Base-by-base conservation (phyloP, 2,329 filamentous ascomycete species). In the Xylariaceae sp. region DNA sequence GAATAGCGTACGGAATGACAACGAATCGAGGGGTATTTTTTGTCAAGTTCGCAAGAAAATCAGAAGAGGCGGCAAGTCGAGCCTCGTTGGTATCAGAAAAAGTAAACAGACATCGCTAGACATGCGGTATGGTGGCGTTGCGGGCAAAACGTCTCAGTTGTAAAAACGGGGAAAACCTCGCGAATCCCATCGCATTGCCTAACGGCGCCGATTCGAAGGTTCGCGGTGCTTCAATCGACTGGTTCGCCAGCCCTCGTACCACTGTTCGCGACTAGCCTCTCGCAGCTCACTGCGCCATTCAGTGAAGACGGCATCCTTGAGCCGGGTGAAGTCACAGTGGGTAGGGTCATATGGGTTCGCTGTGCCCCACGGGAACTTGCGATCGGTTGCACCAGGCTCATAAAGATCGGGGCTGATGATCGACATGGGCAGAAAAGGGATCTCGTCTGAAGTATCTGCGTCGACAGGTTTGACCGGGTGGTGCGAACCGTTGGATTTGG, bases 241-340 rank as follows among this genome's bases (percentile, higher is more conserved):
- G 9, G 82, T 96, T 70, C 94, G 84, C 94, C 92, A 97, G 61
- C 88, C 85, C 70, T 97, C 92, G 62, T 97, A 97, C 89, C 90
- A 96, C 61, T 90, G 81, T 65, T 95, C 90, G 48, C 90, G 82
- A 68, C 90, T 95, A 45, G 90, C 87, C 68, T 96, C 90, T 53
- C 92, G 86, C 52, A 99, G 76, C 66, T 99, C 94, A 39, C 81
- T 81, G 44, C 92, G 86, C 94, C 94, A 99, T 64, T 97, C 92
- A 57, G 77, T 84, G 68, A 99, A 99, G 31, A 99, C 88, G 7
- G 87, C 85, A 52, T 97, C 91, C 71, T 94, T 94, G 58, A 99
- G 79, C 54, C 86, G 86, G 48, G 87, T 76, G 68, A 96, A 99
- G 70, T 99, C 94, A 71, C 94, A 99, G 72, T 99, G 94, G 60